Evolutionary conservation across 2,329 filamentous ascomycete genomes (phyloP), one percentile per base, ranked within the genome.

Genomic region (Fusarium compactum): DNA sequence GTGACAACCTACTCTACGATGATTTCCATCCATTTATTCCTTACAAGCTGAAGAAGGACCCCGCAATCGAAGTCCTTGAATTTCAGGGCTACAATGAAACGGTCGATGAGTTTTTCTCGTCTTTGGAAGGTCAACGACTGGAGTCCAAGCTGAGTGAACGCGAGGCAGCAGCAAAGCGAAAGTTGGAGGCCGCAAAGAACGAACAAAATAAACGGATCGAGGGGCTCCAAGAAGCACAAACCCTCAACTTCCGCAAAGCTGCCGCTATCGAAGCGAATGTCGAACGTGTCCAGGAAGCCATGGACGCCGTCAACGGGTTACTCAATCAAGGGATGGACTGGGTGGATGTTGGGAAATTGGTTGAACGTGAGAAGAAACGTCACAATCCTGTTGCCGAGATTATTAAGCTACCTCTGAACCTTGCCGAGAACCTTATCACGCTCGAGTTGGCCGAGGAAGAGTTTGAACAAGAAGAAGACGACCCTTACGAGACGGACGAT

Each of bases 81-180:
- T 94, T 95, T 71, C 87, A 93, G 9, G 92, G 90, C 12, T 98
- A 97, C 84, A 98, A 98, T 79, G 92, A 92, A 76, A 96, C 94
- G 0, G 94, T 97, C 0, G 96, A 99, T 77, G 93, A 97, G 72
- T 99, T 98, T 82, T 98, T 97, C 79, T 98, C 96, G 0, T 98
- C 95, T 0, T 89, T 98, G 27, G 96, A 99, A 81, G 94, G 95
- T 0, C 95, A 98, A 78, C 97, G 93, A 78, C 85, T 98, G 2
- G 92, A 97, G 78, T 97, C 93, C 2, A 88, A 90, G 56, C 82
- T 98, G 7, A 89, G 89, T 6, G 95, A 98, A 78, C 89, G 91
- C 51, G 94, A 99, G 79, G 89, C 91, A 22, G 85, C 87, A 6
- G 96, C 96, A 5, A 92, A 91, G 80, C 89, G 89, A 76, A 97